Evolutionary conservation across 106 monocot species (phyloP).

Genomic region (Phalaenopsis equestris): DNA sequence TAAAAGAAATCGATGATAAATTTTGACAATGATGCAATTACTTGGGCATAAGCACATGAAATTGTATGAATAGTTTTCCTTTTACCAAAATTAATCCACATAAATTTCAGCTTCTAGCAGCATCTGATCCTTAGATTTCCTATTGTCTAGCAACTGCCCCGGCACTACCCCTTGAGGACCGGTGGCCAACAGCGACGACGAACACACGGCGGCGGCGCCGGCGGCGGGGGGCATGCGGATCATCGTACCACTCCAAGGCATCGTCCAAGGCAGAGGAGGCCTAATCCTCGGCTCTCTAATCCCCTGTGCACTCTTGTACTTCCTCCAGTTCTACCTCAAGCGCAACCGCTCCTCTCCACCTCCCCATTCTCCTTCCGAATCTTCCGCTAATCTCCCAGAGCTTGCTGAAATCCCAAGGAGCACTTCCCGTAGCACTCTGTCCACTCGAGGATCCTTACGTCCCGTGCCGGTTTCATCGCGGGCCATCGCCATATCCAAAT

Average conservation of each 20-base stretch:
- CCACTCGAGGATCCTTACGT: slow-evolving; percentile 16
- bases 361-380: slow-evolving; percentile 11
- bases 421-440: slow-evolving; percentile 27
- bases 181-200: background rate
- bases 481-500: slow-evolving; percentile 15
- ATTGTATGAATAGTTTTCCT: no score
- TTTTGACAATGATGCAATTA: no score
- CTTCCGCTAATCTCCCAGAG: slow-evolving; percentile 13
- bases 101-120: no score
- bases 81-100: no score
- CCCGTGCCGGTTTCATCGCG: slow-evolving; percentile 42
- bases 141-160: background rate
- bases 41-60: no score
- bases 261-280: slow-evolving; percentile 66
- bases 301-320: slow-evolving; percentile 77
- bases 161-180: background rate
- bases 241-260: slow-evolving; percentile 63
- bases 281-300: slow-evolving; percentile 58
- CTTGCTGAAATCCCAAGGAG: slow-evolving; percentile 19
- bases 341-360: slow-evolving; percentile 16
- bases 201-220: background rate
- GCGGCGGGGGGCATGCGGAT: slow-evolving; percentile 29
- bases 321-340: slow-evolving; percentile 66
- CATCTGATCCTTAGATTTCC: background rate
- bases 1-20: no score